phyloP scores from a whole-genome alignment of 1,284 basidiomycete genomes.

The Fereydounia khargensis region DNA sequence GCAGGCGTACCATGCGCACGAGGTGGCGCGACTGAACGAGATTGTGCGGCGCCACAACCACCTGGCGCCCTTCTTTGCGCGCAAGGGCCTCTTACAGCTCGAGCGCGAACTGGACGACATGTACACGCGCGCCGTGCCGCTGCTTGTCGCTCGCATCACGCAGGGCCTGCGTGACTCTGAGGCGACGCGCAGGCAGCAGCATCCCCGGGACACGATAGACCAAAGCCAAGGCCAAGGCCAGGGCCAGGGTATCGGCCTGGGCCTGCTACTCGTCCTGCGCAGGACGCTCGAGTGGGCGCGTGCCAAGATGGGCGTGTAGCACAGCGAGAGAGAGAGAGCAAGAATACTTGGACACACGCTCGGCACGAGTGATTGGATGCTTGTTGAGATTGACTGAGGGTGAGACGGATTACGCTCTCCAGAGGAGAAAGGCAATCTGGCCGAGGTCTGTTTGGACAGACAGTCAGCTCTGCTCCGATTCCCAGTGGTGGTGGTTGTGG shows the following conservation, averaged over 20 bases:
- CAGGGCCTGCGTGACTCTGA: not conserved
- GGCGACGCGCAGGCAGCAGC: not conserved
- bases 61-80: slow-evolving; percentile 38
- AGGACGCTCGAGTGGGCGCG: slow-evolving; percentile 26
- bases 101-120: slow-evolving; percentile 18
- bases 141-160: slow-evolving; percentile 4
- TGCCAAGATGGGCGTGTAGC: slow-evolving; percentile 9
- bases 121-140: slow-evolving; percentile 6
- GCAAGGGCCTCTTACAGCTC: slow-evolving; percentile 30
- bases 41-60: slow-evolving; percentile 40
- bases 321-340: not conserved
- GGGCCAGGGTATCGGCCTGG: slow-evolving; percentile 2
- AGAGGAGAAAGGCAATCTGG: slow-evolving; percentile 53
- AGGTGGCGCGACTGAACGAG: slow-evolving; percentile 40
- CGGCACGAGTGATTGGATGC: too few species aligned
- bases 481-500: too few species aligned
- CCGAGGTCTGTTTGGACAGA: slow-evolving; percentile 42
- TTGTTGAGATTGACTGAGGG: too few species aligned
- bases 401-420: slow-evolving; percentile 40
- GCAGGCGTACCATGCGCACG: slow-evolving; percentile 38
- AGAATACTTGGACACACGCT: too few species aligned
- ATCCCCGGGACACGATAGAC: not conserved
- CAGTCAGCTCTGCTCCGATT: too few species aligned
- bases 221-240: too few species aligned
- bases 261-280: slow-evolving; percentile 15